These are phyloP conservation scores for Zymoseptoria pseudotritici DNA, from an alignment of 2,329 filamentous ascomycete genomes.

Conservation along the genomic window DNA sequence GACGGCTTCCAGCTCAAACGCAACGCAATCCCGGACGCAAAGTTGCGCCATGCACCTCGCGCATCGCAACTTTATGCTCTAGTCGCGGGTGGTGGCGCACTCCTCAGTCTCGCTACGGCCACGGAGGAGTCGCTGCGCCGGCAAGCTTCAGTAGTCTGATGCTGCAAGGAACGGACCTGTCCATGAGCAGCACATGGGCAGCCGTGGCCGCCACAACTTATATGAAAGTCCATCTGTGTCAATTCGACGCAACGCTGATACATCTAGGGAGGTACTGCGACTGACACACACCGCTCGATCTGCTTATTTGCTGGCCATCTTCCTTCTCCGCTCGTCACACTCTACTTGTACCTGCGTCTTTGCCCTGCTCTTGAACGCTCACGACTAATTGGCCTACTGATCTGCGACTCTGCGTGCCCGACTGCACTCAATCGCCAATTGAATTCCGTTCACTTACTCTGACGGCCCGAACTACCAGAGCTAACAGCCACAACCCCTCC, in stretches of 20 bases:
- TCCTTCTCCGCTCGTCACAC: not conserved
- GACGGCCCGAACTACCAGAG: not conserved
- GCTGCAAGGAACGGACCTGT: not conserved
- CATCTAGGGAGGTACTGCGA: not conserved
- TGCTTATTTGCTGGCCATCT: not conserved
- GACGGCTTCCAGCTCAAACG: not conserved
- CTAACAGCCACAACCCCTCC: not conserved
- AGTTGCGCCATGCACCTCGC: not conserved
- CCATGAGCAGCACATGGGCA: not conserved
- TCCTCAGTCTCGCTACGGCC: not conserved
- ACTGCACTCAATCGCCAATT: not conserved
- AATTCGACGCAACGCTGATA: not conserved
- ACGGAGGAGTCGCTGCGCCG: not conserved
- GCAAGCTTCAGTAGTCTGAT: not conserved
- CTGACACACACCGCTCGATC: not conserved
- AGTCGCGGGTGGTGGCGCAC: not conserved
- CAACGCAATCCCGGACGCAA: not conserved
- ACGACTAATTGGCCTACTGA: not conserved
- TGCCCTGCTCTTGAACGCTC: not conserved
- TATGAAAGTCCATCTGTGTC: not conserved
- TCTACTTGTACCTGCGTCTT: not conserved
- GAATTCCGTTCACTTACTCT: not conserved
- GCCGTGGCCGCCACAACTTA: not conserved
- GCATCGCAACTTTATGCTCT: not conserved
- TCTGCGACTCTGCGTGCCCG: not conserved